phyloP scores from a whole-genome alignment of 441 rosid species.

The Erodium chrysanthum region DNA sequence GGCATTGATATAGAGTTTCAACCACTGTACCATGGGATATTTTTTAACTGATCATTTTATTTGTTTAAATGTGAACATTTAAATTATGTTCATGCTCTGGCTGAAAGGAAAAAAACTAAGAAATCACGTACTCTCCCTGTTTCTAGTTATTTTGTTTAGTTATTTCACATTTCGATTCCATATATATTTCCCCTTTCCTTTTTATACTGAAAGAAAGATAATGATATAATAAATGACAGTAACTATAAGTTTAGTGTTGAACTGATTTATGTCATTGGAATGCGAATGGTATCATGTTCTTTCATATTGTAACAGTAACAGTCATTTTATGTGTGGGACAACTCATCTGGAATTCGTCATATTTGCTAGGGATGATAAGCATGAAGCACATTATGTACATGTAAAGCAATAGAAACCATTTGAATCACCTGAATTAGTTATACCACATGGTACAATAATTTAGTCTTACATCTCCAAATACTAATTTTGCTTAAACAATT shows the following conservation, averaged over 20 bases:
- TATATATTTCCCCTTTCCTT: not conserved
- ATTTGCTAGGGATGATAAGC: not conserved
- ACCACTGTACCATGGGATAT: not conserved
- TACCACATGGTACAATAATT: not conserved
- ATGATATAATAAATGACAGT: not conserved
- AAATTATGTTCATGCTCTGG: not conserved
- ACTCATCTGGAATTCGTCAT: not conserved
- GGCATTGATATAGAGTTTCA: not conserved
- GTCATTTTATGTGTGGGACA: not conserved
- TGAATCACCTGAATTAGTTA: not conserved
- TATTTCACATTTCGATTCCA: not conserved
- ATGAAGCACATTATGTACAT: not conserved
- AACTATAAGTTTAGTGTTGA: not conserved
- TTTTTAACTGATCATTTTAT: not conserved
- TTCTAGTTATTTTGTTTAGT: not conserved
- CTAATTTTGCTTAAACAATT: conserved; percentile 12
- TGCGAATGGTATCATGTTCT: not conserved
- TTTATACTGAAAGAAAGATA: not conserved
- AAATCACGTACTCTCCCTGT: not conserved
- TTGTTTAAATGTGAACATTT: not conserved
- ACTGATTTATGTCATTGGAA: not conserved
- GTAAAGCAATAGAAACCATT: not conserved
- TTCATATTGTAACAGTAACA: not conserved
- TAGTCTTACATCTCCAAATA: not conserved
- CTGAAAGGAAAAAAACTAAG: not conserved